phyloP scores from a whole-genome alignment of 169 alveolate species.

The Pseudocohnilembus persalinus region DNA sequence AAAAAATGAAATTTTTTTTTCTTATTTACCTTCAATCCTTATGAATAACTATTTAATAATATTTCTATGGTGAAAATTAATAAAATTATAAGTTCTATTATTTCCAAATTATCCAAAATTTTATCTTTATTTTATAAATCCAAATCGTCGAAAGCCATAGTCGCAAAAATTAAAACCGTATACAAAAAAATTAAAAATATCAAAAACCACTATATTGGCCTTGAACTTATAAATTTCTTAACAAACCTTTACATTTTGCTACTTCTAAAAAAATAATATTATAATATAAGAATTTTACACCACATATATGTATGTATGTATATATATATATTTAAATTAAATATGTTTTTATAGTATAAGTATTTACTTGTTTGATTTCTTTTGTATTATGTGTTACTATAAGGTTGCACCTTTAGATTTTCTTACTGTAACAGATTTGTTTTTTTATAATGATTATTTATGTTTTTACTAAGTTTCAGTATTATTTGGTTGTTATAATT shows the following conservation, averaged over 20 bases:
- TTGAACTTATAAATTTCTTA: background rate
- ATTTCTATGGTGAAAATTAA: constrained; percentile 27
- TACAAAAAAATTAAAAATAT: constrained; percentile 10
- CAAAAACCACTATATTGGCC: background rate
- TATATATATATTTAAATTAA: too few species aligned
- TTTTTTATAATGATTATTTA: too few species aligned
- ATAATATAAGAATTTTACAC: too few species aligned
- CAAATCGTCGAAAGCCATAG: background rate
- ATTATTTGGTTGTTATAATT: too few species aligned
- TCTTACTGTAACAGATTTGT: background rate
- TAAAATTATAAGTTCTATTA: constrained; percentile 28
- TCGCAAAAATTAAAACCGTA: constrained; percentile 18
- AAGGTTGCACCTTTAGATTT: background rate
- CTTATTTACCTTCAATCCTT: constrained; percentile 25
- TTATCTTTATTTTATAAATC: background rate
- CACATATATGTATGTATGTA: too few species aligned
- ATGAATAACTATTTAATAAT: constrained; percentile 2
- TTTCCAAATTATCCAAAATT: background rate
- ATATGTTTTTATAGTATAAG: background rate
- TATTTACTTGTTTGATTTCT: background rate
- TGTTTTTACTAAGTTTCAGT: too few species aligned
- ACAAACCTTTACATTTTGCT: background rate
- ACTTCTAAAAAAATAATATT: background rate
- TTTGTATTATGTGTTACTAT: background rate
- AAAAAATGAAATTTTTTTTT: too few species aligned